phyloP scores from a whole-genome alignment of 148 eudicot genomes.

The Amaranthus palmeri region DNA sequence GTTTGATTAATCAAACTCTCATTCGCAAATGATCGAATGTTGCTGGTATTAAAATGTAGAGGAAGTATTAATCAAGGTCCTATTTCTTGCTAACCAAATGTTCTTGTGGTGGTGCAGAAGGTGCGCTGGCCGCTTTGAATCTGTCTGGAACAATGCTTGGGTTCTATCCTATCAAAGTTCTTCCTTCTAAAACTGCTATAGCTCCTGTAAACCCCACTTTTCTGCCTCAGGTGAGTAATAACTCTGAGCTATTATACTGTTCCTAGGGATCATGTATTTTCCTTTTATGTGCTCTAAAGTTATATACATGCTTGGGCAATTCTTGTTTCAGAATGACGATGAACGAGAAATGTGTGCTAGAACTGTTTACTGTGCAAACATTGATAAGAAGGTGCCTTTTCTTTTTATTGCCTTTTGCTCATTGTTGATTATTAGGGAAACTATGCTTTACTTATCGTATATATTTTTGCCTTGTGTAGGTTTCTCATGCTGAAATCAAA shows the following conservation, averaged over 20 bases:
- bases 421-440: background rate
- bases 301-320: slow-evolving; percentile 8
- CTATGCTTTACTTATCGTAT: background rate
- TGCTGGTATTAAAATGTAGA: no score
- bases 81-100: background rate
- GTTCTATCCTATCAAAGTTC: slow-evolving; percentile 71
- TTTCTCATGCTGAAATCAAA: slow-evolving; percentile 73
- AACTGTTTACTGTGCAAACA: no score
- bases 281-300: background rate
- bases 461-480: slow-evolving; percentile 31
- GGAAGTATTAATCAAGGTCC: no score
- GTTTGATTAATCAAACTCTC: no score
- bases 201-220: slow-evolving; percentile 90
- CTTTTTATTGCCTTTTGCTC: no score
- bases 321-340: background rate
- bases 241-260: no score
- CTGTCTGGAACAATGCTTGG: slow-evolving; percentile 87
- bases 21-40: no score
- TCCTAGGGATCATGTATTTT: background rate
- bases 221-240: slow-evolving; percentile 60
- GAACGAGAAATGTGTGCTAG: no score
- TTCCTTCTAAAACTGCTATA: slow-evolving; percentile 92
- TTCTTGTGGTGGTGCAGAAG: slow-evolving; percentile 39
- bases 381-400: no score
- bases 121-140: slow-evolving; percentile 74